Base-by-base conservation (phyloP, 1,139 yeast species). In the Hansenula anomala region DNA sequence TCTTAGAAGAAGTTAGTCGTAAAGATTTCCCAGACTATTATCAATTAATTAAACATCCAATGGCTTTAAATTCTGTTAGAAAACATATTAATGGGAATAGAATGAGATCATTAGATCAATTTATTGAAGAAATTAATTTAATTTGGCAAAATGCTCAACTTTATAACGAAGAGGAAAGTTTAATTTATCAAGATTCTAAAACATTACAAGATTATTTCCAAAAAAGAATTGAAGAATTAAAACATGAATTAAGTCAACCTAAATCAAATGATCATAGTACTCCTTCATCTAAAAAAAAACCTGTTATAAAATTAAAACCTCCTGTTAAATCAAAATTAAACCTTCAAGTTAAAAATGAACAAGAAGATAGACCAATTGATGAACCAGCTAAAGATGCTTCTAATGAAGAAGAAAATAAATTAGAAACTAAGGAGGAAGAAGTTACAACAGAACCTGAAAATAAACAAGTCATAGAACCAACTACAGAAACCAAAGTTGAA, bases 141-240 rank as follows among this genome's bases (percentile, higher is more conserved):
- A 85, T 90, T 74, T 85, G 87, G 62, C 68, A 74, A 42, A 90
- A 90, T 60, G 97, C 97, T 3, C 73, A 83, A 48, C 71, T 74
- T 13, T 90, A 87, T 58, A 90, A 90, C 52, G 90, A 86, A 50
- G 95, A 85, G 55, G 96, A 92, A 1, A 84, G 95, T 6, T 60
- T 81, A 40, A 86, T 90, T 13, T 85, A 80, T 52, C 74, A 78
- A 41, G 96, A 89, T 60, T 90, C 97, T 1, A 63, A 73, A 30
- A 71, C 67, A 22, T 64, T 90, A 47, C 89, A 86, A 56, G 61
- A 64, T 8, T 48, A 51, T 29, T 56, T 60, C 31, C 44, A 46
- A 15, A 46, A 47, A 17, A 54, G 56, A 34, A 45, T 61, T 38
- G 54, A 51, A 1, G 58, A 51, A 33, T 52, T 61, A 32, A 54